A percentile compares a stretch with the other conserved stretches of the same genome.
Evolutionary conservation across 306 rosid species (phyloP).

Genomic region (Dryas drummondii): DNA sequence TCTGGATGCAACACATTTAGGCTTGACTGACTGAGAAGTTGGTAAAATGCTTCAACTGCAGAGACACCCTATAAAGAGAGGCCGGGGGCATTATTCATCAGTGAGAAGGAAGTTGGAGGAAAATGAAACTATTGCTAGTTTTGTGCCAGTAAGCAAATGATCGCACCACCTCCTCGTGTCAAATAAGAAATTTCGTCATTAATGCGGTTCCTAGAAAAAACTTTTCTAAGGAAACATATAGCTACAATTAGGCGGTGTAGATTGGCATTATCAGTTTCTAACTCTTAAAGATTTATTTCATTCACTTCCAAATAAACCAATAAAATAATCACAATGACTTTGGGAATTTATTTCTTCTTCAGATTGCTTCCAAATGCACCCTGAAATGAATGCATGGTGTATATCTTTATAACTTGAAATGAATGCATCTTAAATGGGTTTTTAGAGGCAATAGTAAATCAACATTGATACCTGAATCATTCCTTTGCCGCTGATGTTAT

Average conservation of each 20-base stretch:
- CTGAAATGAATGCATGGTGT: background rate
- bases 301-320: too few relatives aligned
- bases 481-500: constrained; percentile 88
- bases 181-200: too few relatives aligned
- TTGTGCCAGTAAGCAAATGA: too few relatives aligned
- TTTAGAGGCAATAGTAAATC: constrained; percentile 10
- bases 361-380: background rate
- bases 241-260: too few relatives aligned
- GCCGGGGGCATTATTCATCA: background rate
- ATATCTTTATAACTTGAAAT: background rate
- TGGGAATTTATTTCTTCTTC: background rate
- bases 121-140: background rate
- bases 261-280: too few relatives aligned
- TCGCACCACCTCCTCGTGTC: too few relatives aligned
- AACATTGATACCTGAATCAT: constrained; percentile 75
- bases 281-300: too few relatives aligned
- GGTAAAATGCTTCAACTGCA: constrained; percentile 78
- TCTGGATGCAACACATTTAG: constrained; percentile 84
- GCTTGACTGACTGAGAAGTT: constrained; percentile 87
- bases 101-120: constrained; percentile 8
- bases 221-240: too few relatives aligned
- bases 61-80: constrained; percentile 70
- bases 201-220: too few relatives aligned
- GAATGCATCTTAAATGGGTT: background rate
- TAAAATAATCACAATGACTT: background rate